A percentile compares a stretch with the other conserved stretches of the same genome.
Conservation (phyloP, 2,329 filamentous ascomycete genomes). For the Fusarium succisae region DNA sequence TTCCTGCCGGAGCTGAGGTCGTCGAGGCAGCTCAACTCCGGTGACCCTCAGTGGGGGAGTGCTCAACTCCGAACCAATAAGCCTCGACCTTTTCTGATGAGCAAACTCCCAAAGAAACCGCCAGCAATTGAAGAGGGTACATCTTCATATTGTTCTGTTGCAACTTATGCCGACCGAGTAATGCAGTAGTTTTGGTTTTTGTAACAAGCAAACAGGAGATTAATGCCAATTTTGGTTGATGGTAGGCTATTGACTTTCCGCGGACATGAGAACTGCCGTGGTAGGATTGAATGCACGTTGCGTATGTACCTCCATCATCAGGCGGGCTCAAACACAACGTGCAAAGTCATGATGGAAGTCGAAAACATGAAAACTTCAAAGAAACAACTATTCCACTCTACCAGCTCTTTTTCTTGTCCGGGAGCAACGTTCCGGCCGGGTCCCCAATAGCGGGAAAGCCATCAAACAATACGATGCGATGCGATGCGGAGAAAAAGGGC, state of each 20-base stretch:
- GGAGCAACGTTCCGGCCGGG: conserved; percentile 1
- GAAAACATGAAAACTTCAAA: not conserved
- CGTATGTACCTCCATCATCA: not conserved
- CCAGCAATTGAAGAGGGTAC: no score
- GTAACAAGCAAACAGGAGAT: not conserved
- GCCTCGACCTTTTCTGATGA: not conserved
- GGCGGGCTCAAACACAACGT: not conserved
- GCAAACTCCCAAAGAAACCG: not conserved
- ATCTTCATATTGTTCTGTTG: not conserved
- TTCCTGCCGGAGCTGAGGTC: conserved; percentile 4
- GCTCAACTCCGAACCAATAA: conserved; percentile 3
- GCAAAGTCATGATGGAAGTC: not conserved
- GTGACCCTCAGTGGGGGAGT: not conserved
- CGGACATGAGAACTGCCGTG: not conserved
- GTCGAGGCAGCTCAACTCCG: conserved; percentile 9
- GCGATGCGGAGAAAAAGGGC: conserved; percentile 17
- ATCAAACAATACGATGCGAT: conserved; percentile 1
- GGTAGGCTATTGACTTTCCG: not conserved
- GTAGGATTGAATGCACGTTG: not conserved
- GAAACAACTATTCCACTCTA: not conserved
- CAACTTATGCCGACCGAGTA: not conserved
- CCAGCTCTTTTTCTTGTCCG: not conserved
- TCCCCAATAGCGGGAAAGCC: not conserved
- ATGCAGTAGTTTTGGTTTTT: not conserved
- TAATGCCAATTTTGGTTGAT: not conserved